Conservation (phyloP, 352 stramenopile species). For the Globisporangium megalacanthum region DNA sequence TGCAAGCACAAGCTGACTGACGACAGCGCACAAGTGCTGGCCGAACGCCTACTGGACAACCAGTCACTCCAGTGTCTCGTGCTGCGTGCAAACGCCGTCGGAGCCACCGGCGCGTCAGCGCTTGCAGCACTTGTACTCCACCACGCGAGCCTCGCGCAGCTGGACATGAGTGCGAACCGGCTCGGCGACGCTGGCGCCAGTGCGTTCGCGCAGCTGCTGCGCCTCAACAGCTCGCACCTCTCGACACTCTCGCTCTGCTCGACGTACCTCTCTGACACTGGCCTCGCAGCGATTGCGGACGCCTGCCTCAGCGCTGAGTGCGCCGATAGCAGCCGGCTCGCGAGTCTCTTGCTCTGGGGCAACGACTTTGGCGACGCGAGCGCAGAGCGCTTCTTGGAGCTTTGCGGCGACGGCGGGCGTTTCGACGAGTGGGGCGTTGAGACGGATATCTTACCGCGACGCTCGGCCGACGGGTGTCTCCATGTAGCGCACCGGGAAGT, state of each 20-base stretch:
- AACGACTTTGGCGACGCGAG: conserved; percentile 56
- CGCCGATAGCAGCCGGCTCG: conserved; percentile 19
- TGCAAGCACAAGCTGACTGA: conserved; percentile 73
- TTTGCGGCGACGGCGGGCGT: conserved; percentile 24
- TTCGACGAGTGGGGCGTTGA: conserved; percentile 40
- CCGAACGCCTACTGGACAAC: conserved; percentile 67
- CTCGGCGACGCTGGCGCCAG: conserved; percentile 47
- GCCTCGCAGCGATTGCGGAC: conserved; percentile 29
- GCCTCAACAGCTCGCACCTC: conserved; percentile 32
- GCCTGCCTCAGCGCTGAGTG: conserved; percentile 36
- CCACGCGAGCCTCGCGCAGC: conserved; percentile 38
- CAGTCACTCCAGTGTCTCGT: conserved; percentile 45
- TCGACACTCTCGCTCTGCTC: conserved; percentile 44
- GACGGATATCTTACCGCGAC: conserved; percentile 48
- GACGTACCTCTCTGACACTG: conserved; percentile 52
- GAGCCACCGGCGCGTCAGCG: conserved; percentile 42
- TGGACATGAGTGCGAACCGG: conserved; percentile 64
- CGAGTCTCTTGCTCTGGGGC: conserved; percentile 53
- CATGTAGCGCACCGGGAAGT: conserved; percentile 53
- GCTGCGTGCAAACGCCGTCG: conserved; percentile 64
- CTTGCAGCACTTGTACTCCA: conserved; percentile 51
- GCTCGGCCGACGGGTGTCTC: conserved; percentile 22
- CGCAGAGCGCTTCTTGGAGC: conserved; percentile 29
- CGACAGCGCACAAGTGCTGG: conserved; percentile 58
- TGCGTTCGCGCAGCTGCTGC: conserved; percentile 52